These are phyloP conservation scores for Trichoderma atrobrunneum DNA, from an alignment of 2,329 filamentous ascomycete species.

Conservation along the genomic window DNA sequence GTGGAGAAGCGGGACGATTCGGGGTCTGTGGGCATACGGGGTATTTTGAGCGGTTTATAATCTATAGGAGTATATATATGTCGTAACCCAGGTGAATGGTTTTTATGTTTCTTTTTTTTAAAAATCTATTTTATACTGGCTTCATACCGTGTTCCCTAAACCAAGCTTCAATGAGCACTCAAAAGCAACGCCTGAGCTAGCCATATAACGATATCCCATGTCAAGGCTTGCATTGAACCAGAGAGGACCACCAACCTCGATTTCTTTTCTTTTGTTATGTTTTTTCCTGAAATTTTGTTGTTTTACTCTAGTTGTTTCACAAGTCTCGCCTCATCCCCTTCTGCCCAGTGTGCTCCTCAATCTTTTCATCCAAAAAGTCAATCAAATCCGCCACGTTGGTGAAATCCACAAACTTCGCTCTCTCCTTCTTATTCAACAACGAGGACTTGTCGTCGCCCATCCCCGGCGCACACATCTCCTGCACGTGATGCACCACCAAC, in stretches of 20 bases:
- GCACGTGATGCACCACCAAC: constrained; percentile 62
- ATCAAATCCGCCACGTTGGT: constrained; percentile 56
- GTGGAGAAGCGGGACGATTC: constrained; percentile 83
- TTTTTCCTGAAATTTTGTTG: no score
- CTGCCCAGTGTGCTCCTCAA: constrained; percentile 36
- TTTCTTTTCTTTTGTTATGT: not conserved
- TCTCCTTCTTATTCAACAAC: constrained; percentile 56
- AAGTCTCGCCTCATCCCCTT: constrained; percentile 33
- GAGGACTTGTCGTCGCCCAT: constrained; percentile 51
- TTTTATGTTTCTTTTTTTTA: not conserved
- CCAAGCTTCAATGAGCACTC: not conserved
- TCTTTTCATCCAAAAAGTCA: constrained; percentile 57
- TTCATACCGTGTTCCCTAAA: not conserved
- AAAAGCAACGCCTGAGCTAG: not conserved
- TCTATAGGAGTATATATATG: not conserved
- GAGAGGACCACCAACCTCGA: not conserved
- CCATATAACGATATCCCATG: no score
- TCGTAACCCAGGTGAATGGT: not conserved
- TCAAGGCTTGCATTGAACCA: no score
- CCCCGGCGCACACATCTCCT: constrained; percentile 62
- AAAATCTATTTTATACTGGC: not conserved
- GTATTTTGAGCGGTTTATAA: constrained; percentile 67
- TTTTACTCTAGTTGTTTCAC: constrained; percentile 24
- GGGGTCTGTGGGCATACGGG: constrained; percentile 75
- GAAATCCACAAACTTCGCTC: constrained; percentile 48